Percentiles rank a stretch among this genome's conserved stretches.
Conservation (phyloP, 176 grass and related monocot species). For the Oryza glaberrima region DNA sequence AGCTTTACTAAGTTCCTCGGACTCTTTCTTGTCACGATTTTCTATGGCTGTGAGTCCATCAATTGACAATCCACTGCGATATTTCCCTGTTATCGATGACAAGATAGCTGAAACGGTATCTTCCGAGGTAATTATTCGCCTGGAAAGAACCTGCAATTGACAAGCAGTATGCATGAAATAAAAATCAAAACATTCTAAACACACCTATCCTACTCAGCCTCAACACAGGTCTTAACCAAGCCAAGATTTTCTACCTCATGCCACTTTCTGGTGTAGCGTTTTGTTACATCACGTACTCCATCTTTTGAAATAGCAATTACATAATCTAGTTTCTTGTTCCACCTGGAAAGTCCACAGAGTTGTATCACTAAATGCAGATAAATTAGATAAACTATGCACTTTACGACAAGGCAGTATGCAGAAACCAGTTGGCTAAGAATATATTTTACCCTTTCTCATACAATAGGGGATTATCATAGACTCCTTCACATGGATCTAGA, state of each 20-base stretch:
- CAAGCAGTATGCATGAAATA: slow-evolving; percentile 18
- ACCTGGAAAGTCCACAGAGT: slow-evolving; percentile 61
- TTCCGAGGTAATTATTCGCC: slow-evolving; percentile 80
- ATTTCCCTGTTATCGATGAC: slow-evolving; percentile 72
- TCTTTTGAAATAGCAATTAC: slow-evolving; percentile 83
- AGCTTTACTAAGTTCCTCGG: slow-evolving; percentile 75
- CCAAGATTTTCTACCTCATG: slow-evolving; percentile 63
- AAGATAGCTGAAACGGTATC: slow-evolving; percentile 55
- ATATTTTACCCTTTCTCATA: slow-evolving; percentile 88
- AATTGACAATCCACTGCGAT: slow-evolving; percentile 60
- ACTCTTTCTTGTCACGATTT: slow-evolving; percentile 70
- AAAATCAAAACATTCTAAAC: slow-evolving; percentile 16
- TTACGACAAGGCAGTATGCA: slow-evolving; percentile 37
- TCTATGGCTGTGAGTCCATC: slow-evolving; percentile 52
- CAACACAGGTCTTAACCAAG: slow-evolving; percentile 15
- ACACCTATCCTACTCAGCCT: neutral
- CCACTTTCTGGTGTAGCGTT: slow-evolving; percentile 95
- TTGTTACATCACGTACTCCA: slow-evolving; percentile 86
- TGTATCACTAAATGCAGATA: slow-evolving; percentile 36
- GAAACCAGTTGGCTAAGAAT: slow-evolving; percentile 25
- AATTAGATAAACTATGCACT: slow-evolving; percentile 37
- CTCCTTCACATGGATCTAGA: slow-evolving; percentile 96
- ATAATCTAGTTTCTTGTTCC: slow-evolving; percentile 96
- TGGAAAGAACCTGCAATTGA: slow-evolving; percentile 77
- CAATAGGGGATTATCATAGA: slow-evolving; percentile 88